Evolutionary conservation across 177 flowering plant species (phyloP), one percentile per base, ranked within the genome.

Genomic region (Telopea speciosissima): DNA sequence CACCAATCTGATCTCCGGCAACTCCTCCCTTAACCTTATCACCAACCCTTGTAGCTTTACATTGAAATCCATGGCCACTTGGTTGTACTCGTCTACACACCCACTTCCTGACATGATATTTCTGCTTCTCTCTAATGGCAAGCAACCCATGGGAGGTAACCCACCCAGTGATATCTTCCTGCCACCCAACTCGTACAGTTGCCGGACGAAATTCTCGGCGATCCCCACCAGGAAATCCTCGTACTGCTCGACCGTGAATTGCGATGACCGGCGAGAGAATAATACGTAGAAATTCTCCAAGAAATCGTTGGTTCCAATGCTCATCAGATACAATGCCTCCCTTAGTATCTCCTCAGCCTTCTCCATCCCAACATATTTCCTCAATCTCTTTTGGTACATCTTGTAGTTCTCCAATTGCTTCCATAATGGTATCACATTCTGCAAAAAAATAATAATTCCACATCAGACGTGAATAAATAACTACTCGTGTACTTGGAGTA

Each of bases 111-210:
- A 36, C 3, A 81, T 19, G 14, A 83, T 1, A 12, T 83, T 83
- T 28, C 75, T 82, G 64, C 83, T 81, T 76, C 97, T 84, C 72
- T 91, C 97, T 83, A 91, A 66, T 14, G 93, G 93, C 77, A 89
- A 70, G 60, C 90, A 88, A 36, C 92, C 92, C 86, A 88, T 87
- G 13, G 92, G 89, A 69, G 88, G 85, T 25, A 87, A 14, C 9
- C 93, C 90, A 8, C 80, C 84, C 0, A 89, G 68, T 5, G 88
- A 81, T 12, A 89, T 79, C 64, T 89, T 89, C 21, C 93, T 73
- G 4, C 81, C 93, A 8, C 93, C 93, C 13, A 87, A 79, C 9
- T 44, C 60, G 52, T 84, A 82, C 4, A 87, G 79, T 14, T 80
- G 68, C 69, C 26, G 67, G 16, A 81, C 9, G 71, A 89, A 85